Conservation (phyloP, 331 rosid genomes). For the Cydonia oblonga region DNA sequence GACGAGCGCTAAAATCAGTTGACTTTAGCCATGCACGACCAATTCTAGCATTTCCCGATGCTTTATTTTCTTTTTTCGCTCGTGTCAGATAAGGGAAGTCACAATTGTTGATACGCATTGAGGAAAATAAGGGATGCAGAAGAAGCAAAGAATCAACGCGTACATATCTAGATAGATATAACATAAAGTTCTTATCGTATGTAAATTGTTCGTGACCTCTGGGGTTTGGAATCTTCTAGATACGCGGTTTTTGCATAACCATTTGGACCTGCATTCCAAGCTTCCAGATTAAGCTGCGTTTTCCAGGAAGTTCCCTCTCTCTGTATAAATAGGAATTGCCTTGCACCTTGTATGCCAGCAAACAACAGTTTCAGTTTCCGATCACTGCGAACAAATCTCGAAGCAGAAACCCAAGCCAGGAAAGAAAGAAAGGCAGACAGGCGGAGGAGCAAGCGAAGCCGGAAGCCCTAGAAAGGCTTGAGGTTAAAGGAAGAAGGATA, state of each 20-base stretch:
- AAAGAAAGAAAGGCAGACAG: neutral
- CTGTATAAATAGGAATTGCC: neutral
- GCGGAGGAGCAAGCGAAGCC: neutral
- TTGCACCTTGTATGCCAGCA: neutral
- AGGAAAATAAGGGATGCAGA: neutral
- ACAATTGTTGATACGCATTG: neutral
- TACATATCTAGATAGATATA: neutral
- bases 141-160: neutral
- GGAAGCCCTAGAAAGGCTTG: neutral
- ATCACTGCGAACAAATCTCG: neutral
- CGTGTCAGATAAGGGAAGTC: neutral
- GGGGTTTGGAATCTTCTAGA: conserved; percentile 8
- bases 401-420: neutral
- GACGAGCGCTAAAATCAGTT: no score
- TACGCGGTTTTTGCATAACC: conserved; percentile 3
- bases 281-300: conserved; percentile 4
- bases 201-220: neutral
- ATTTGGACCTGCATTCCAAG: neutral
- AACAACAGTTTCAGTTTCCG: neutral
- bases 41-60: no score
- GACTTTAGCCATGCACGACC: rapidly evolving
- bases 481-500: neutral
- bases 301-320: neutral
- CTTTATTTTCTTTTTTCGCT: no score
- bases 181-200: neutral